phyloP scores from a whole-genome alignment of 257 asterid species.

The Misopates orontium region DNA sequence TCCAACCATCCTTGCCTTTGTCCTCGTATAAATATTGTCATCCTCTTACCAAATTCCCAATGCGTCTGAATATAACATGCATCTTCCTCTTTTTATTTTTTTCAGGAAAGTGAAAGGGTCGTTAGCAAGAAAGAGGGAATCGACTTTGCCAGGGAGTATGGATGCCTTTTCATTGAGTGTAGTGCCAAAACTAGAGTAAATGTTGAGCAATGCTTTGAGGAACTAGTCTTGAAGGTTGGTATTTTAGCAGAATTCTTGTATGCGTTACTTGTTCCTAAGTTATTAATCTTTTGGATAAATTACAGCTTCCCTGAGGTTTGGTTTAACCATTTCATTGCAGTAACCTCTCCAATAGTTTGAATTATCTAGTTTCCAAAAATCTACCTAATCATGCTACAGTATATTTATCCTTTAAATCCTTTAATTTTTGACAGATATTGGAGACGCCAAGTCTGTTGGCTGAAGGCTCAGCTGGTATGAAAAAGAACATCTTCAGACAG shows the following conservation, averaged over 20 bases:
- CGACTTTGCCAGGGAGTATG: constrained; percentile 82
- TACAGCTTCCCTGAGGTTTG: no score
- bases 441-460: constrained; percentile 88
- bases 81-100: not conserved
- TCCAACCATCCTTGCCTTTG: not conserved
- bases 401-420: not conserved
- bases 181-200: constrained; percentile 92
- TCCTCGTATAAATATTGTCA: no score
- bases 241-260: not conserved
- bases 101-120: constrained; percentile 78
- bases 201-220: constrained; percentile 96
- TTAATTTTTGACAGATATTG: constrained; percentile 59
- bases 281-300: no score
- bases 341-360: no score
- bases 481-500: constrained; percentile 89
- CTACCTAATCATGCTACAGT: no score
- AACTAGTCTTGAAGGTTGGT: constrained; percentile 79
- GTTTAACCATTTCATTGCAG: no score
- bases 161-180: constrained; percentile 91
- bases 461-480: constrained; percentile 72
- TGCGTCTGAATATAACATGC: not conserved
- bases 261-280: no score
- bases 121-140: constrained; percentile 89
- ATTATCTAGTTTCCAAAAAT: no score
- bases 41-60: no score